phyloP scores from a whole-genome alignment of 441 rosid genomes.

The Populus hybrid region DNA sequence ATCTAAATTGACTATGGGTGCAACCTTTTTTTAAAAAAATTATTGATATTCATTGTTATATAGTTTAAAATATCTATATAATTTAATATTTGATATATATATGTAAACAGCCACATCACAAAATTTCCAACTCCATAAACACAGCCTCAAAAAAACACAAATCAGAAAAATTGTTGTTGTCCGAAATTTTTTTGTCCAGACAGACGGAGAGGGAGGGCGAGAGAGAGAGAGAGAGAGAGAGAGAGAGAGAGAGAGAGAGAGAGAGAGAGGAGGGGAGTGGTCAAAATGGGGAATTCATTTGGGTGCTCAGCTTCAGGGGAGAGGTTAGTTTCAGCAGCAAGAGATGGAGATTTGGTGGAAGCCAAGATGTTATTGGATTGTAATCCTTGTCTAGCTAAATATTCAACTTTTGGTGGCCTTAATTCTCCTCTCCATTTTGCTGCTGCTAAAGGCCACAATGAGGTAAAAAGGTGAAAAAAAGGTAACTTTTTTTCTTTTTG shows the following conservation, averaged over 20 bases:
- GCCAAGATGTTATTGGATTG: constrained; percentile 96
- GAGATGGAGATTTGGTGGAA: constrained; percentile 95
- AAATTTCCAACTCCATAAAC: neutral
- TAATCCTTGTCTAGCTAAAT: constrained; percentile 92
- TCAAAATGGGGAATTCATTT: constrained; percentile 88
- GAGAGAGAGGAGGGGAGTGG: constrained; percentile 9
- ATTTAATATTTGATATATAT: neutral
- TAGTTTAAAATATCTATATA: neutral
- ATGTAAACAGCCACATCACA: neutral
- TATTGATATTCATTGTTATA: neutral
- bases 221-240: no score
- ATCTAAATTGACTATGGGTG: no score
- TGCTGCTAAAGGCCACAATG: constrained; percentile 97
- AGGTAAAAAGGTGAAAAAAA: constrained; percentile 39
- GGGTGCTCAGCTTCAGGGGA: constrained; percentile 99
- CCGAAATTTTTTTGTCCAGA: neutral
- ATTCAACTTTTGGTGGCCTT: constrained; percentile 96
- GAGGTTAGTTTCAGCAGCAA: constrained; percentile 94
- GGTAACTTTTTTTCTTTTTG: neutral
- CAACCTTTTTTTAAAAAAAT: no score
- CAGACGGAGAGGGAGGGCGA: neutral
- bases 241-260: neutral
- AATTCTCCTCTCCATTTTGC: constrained; percentile 99
- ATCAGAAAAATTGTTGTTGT: neutral
- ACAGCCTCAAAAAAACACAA: neutral